A percentile compares a stretch with the other conserved stretches of the same genome.
These are phyloP conservation scores for Trematosphaeria pertusa DNA, from an alignment of 2,329 filamentous ascomycete species.

Conservation along the genomic window DNA sequence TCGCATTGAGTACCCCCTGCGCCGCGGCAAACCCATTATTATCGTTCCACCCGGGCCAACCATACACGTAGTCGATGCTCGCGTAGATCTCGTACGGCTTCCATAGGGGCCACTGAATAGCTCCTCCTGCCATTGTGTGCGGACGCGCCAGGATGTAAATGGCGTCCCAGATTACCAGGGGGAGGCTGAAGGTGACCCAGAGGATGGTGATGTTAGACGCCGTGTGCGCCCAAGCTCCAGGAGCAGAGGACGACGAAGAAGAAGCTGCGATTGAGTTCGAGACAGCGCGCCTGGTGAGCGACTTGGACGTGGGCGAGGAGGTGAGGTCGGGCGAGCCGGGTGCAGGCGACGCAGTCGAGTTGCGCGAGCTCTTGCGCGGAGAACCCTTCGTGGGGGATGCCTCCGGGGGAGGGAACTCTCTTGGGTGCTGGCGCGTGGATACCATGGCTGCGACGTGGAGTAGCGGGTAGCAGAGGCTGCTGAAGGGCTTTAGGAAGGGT, in stretches of 20 bases:
- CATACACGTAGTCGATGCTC: slow-evolving; percentile 80
- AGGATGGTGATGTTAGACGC: slow-evolving; percentile 66
- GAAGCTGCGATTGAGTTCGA: slow-evolving; percentile 24
- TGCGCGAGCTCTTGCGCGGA: slow-evolving; percentile 37
- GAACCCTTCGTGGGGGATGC: slow-evolving; percentile 44
- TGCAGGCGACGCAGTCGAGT: slow-evolving; percentile 41
- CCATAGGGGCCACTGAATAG: slow-evolving; percentile 75
- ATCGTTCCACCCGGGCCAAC: slow-evolving; percentile 71
- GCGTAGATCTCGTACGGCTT: slow-evolving; percentile 82
- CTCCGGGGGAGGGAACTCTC: slow-evolving; percentile 44
- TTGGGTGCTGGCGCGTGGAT: slow-evolving; percentile 48
- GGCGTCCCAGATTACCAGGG: slow-evolving; percentile 82
- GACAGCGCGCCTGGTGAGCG: slow-evolving; percentile 32
- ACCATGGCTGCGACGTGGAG: slow-evolving; percentile 38
- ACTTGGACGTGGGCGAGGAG: slow-evolving; percentile 23
- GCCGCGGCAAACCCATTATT: slow-evolving; percentile 78
- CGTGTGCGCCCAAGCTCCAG: slow-evolving; percentile 64
- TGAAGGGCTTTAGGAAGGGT: too few species aligned
- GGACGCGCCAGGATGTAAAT: slow-evolving; percentile 81
- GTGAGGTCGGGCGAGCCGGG: slow-evolving; percentile 29
- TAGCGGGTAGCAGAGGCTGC: neutral
- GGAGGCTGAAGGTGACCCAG: slow-evolving; percentile 78
- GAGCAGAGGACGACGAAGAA: slow-evolving; percentile 30
- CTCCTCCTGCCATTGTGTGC: slow-evolving; percentile 80
- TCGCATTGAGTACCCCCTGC: slow-evolving; percentile 71